A percentile compares a stretch with the other conserved stretches of the same genome.
Evolutionary conservation across 192 early-diverging fungal genomes (phyloP).

Genomic region (Chytriomyces sp.): DNA sequence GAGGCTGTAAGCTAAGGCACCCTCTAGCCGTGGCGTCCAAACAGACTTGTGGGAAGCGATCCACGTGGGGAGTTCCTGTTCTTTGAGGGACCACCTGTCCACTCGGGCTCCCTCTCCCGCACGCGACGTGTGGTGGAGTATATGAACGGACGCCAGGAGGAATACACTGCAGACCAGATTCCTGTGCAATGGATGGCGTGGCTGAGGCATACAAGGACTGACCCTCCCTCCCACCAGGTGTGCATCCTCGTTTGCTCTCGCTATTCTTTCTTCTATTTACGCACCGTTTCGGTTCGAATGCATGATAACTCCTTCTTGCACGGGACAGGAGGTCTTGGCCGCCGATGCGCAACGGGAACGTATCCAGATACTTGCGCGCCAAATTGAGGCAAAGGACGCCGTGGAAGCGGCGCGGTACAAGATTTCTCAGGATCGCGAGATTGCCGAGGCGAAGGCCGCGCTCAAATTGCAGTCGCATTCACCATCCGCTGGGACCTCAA

Average conservation of each 20-base stretch:
- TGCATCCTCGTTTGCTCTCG: background rate
- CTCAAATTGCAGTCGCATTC: no score
- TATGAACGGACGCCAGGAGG: slow-evolving; percentile 39
- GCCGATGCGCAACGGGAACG: slow-evolving; percentile 4
- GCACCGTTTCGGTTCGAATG: background rate
- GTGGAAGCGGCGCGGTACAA: background rate
- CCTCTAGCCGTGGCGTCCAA: slow-evolving; percentile 21
- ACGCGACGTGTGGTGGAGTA: slow-evolving; percentile 42
- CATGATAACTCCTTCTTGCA: background rate
- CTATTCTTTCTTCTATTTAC: background rate
- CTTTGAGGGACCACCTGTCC: slow-evolving; percentile 22
- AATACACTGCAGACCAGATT: slow-evolving; percentile 37
- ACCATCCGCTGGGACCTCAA: no score
- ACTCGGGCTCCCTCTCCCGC: background rate
- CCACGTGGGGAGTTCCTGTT: slow-evolving; percentile 6
- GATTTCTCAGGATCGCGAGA: background rate
- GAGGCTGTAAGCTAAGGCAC: no score
- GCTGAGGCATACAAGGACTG: slow-evolving; percentile 44
- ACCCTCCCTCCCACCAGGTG: slow-evolving; percentile 44
- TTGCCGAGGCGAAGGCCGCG: background rate
- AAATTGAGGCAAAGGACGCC: slow-evolving; percentile 7
- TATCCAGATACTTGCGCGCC: background rate
- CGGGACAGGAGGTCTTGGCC: background rate
- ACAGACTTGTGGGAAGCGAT: slow-evolving; percentile 9
- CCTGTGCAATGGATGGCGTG: slow-evolving; percentile 52